These are phyloP conservation scores for Blastosporella zonata DNA, from an alignment of 1,284 basidiomycete species.

Conservation along the genomic window DNA sequence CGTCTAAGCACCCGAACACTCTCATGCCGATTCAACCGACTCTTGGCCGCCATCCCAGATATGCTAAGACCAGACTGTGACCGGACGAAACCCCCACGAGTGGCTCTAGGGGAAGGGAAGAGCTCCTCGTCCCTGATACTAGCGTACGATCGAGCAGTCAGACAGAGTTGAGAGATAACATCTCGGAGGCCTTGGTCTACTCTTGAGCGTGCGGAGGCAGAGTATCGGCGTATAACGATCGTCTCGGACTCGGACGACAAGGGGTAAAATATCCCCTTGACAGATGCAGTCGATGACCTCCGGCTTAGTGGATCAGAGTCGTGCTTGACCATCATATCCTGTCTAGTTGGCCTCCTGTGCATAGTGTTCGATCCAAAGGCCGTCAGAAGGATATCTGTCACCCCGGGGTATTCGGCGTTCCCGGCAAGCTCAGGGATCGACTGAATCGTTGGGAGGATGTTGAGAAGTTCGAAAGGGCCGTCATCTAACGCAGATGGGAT, in stretches of 20 bases:
- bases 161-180: constrained; percentile 62
- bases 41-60: constrained; percentile 51
- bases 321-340: constrained; percentile 16
- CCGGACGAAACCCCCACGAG: constrained; percentile 39
- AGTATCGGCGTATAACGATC: constrained; percentile 68
- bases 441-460: constrained; percentile 53
- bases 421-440: constrained; percentile 56
- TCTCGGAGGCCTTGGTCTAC: constrained; percentile 69
- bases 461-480: constrained; percentile 37
- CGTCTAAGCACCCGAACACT: constrained; percentile 61
- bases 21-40: constrained; percentile 59
- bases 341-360: constrained; percentile 17
- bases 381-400: constrained; percentile 30
- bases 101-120: constrained; percentile 51
- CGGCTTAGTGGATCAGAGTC: constrained; percentile 37
- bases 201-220: constrained; percentile 61
- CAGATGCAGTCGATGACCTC: constrained; percentile 56
- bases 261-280: constrained; percentile 53
- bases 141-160: constrained; percentile 59
- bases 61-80: constrained; percentile 52
- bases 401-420: constrained; percentile 29
- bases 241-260: constrained; percentile 49
- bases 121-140: constrained; percentile 59
- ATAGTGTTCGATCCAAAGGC: constrained; percentile 26
- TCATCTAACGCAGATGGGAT: constrained; percentile 32